Base-by-base conservation (phyloP, 2,329 filamentous ascomycete species). In the Fusarium sp. region DNA sequence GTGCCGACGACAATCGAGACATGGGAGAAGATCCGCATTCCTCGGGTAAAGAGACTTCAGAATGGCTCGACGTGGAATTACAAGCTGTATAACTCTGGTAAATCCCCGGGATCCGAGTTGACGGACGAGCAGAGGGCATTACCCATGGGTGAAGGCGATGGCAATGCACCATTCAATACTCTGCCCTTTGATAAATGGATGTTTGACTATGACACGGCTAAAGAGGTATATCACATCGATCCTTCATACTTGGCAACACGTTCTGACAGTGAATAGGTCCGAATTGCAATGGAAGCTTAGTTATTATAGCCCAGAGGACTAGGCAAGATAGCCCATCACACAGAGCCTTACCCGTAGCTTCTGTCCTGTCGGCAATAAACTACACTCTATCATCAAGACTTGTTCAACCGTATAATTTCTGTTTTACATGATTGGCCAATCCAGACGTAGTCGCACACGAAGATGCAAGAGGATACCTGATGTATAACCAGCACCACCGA, bases 401-500 rank as follows among this genome's bases (percentile, higher is more conserved):
- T 14, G 6, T 10, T 14, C 5, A 47, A 5, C 18, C 7, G 12
- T 8, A 10, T 14, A 5, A 10, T 26, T 7, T 20, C 2, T 28
- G 18, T 12, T 7, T 20, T 28, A 5, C 4, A 2, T 26, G 18
- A 0, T 28, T 28, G 24, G 9, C 8, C 44, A 14, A 2, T 20
- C 5, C 41, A 44, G 17, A 24, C 24, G 24, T 9, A 28, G 4
- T 10, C 17, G 8, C 5, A 4, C 17, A 45, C 4, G 1, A 26
- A 26, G 24, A 4, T 28, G 24, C 18, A 9, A 10, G 8, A 4
- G 3, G 44, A 15, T 22, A 7, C 11, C 26, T 3, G 10, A 7
- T 6, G 2, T 13, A 14, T 4, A 0, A 10, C 3, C 6, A 22
- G 14, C 4, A 22, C 0, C 20, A 7, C 8, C 6, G 18, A 11